Evolutionary conservation across 176 grass and related monocot species (phyloP).

Genomic region (Avena insularis): DNA sequence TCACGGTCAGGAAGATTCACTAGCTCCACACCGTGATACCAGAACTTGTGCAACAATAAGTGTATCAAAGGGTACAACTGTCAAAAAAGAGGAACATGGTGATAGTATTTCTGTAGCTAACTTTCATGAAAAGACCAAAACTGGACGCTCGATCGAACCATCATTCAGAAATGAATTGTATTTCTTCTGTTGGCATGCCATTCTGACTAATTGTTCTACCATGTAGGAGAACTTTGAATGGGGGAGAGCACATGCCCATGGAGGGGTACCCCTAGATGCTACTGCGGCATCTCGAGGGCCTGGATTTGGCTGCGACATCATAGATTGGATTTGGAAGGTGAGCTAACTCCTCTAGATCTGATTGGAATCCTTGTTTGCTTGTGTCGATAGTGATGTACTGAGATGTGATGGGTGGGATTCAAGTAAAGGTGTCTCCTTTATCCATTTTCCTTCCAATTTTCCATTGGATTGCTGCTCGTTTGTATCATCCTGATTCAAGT

Average conservation of each 20-base stretch:
- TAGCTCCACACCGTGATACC: too few species aligned
- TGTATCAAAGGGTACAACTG: too few species aligned
- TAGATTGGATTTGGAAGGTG: constrained; percentile 99
- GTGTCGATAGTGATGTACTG: not conserved
- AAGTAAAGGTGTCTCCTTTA: constrained; percentile 31
- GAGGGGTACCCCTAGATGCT: constrained; percentile 78
- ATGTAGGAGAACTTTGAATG: not conserved
- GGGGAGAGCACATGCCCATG: constrained; percentile 59
- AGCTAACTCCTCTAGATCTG: constrained; percentile 22
- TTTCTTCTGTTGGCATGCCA: too few species aligned
- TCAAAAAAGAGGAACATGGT: too few species aligned
- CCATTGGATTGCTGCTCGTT: constrained; percentile 35
- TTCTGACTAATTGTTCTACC: too few species aligned
- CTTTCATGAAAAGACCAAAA: too few species aligned
- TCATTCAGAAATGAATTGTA: too few species aligned
- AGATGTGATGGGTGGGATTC: constrained; percentile 37
- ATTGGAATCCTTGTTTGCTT: constrained; percentile 32
- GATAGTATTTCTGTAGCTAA: too few species aligned
- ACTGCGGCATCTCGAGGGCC: constrained; percentile 42
- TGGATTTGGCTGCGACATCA: constrained; percentile 71
- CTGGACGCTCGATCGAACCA: too few species aligned
- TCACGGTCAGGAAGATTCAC: too few species aligned
- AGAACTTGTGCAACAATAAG: too few species aligned
- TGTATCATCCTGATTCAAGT: not conserved
- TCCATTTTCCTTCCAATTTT: constrained; percentile 11